These are phyloP conservation scores for Cerioporus squamosus DNA, from an alignment of 1,284 basidiomycete species.

Conservation along the genomic window DNA sequence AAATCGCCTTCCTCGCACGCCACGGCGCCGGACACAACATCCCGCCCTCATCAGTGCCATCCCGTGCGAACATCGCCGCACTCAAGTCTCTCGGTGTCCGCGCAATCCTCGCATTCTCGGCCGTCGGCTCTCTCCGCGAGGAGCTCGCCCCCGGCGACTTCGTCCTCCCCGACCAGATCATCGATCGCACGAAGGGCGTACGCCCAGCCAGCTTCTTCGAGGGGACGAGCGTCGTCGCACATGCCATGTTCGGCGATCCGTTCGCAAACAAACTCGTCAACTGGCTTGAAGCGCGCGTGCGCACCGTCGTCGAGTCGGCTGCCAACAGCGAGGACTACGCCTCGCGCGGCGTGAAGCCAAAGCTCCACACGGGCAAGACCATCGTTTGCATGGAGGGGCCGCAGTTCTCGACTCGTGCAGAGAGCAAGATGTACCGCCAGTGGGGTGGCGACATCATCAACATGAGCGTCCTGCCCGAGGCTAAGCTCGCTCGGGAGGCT, in stretches of 20 bases:
- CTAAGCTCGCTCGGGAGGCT: conserved; percentile 94
- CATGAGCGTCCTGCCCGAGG: conserved; percentile 95
- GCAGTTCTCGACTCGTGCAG: conserved; percentile 93
- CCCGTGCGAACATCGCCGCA: conserved; percentile 93
- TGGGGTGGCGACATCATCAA: conserved; percentile 97
- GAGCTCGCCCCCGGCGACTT: conserved; percentile 94
- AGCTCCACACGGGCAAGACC: conserved; percentile 81
- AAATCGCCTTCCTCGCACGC: conserved; percentile 90
- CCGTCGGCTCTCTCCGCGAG: conserved; percentile 95
- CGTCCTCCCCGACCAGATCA: conserved; percentile 90
- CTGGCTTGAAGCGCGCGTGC: conserved; percentile 75
- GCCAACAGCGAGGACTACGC: conserved; percentile 13
- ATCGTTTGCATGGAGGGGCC: conserved; percentile 98
- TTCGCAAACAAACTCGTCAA: conserved; percentile 70
- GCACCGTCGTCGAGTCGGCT: conserved; percentile 63
- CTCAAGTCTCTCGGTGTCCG: conserved; percentile 92
- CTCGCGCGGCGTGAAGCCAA: conserved; percentile 57
- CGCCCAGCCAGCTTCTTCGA: conserved; percentile 90
- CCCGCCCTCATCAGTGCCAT: conserved; percentile 79
- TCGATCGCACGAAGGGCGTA: conserved; percentile 95
- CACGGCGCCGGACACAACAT: conserved; percentile 84
- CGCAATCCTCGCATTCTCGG: conserved; percentile 92
- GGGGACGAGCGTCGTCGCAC: conserved; percentile 82
- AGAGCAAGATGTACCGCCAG: conserved; percentile 91
- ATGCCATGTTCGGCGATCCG: conserved; percentile 94